A percentile compares a stretch with the other conserved stretches of the same genome.
Conservation (phyloP, 306 rosid species). For the Quercus bicolor region DNA sequence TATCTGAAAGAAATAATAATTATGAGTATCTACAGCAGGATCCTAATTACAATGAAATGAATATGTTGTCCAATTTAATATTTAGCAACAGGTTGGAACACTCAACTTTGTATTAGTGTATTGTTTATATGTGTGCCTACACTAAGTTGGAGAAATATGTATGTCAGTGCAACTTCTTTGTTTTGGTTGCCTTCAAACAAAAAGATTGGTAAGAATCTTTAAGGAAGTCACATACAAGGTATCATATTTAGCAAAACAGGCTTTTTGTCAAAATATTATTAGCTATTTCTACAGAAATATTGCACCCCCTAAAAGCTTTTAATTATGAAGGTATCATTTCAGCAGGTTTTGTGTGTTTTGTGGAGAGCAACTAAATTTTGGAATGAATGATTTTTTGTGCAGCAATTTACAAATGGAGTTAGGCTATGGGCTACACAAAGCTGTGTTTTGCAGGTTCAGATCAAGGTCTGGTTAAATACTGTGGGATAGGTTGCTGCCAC, state of each 20-base stretch:
- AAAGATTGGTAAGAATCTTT: background rate
- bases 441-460: background rate
- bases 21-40: slow-evolving; percentile 14
- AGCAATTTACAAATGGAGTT: background rate
- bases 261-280: background rate
- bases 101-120: background rate
- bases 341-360: background rate
- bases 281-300: background rate
- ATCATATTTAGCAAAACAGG: background rate
- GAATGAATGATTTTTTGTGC: background rate
- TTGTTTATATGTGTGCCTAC: background rate
- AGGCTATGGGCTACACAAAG: background rate
- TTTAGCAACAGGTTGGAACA: background rate
- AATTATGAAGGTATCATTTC: background rate
- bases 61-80: background rate
- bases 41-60: background rate
- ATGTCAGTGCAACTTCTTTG: background rate
- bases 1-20: slow-evolving; percentile 46
- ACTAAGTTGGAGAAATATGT: background rate
- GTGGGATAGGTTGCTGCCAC: background rate
- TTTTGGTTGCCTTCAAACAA: background rate
- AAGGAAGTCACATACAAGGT: background rate
- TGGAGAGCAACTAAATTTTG: background rate
- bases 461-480: background rate
- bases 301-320: background rate